These are phyloP conservation scores for Mycena chlorophos DNA, from an alignment of 768 basidiomycete genomes.

Conservation along the genomic window DNA sequence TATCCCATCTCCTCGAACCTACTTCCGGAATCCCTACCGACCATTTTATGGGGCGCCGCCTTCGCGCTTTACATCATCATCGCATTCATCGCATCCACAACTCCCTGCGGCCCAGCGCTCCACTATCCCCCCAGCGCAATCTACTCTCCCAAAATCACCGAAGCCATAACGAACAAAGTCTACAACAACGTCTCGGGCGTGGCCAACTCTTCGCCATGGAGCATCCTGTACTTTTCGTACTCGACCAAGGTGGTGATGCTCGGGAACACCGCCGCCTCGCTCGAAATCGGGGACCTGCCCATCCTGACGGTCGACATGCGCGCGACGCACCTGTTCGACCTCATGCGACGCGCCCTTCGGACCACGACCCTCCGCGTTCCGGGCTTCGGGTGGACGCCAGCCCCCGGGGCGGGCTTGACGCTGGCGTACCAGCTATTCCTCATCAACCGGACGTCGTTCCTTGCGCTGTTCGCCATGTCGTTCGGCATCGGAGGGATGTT, in stretches of 20 bases:
- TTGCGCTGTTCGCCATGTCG: constrained; percentile 48
- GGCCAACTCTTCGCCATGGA: constrained; percentile 55
- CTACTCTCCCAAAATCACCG: constrained; percentile 70
- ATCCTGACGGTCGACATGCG: constrained; percentile 77
- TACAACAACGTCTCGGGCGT: constrained; percentile 74
- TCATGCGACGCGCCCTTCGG: constrained; percentile 59
- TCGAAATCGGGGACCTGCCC: constrained; percentile 87
- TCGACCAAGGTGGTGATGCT: constrained; percentile 85
- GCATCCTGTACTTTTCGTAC: constrained; percentile 74
- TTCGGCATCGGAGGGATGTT: constrained; percentile 57
- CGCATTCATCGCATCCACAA: constrained; percentile 43
- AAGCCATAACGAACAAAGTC: constrained; percentile 55
- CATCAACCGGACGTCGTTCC: constrained; percentile 50
- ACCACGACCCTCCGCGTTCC: constrained; percentile 41
- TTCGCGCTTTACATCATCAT: constrained; percentile 38
- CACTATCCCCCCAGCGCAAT: constrained; percentile 70
- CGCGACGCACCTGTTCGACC: constrained; percentile 54
- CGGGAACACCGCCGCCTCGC: constrained; percentile 65
- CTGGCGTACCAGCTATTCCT: constrained; percentile 60
- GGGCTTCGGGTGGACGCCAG: constrained; percentile 58
- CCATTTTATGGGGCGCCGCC: constrained; percentile 51
- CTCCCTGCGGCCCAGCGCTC: constrained; percentile 71
- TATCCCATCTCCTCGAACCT: constrained; percentile 24
- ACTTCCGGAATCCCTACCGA: constrained; percentile 2
- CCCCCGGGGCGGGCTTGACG: constrained; percentile 62